Evolutionary conservation across 2,329 filamentous ascomycete species (phyloP).

Genomic region (Emmonsiellopsis sp.): DNA sequence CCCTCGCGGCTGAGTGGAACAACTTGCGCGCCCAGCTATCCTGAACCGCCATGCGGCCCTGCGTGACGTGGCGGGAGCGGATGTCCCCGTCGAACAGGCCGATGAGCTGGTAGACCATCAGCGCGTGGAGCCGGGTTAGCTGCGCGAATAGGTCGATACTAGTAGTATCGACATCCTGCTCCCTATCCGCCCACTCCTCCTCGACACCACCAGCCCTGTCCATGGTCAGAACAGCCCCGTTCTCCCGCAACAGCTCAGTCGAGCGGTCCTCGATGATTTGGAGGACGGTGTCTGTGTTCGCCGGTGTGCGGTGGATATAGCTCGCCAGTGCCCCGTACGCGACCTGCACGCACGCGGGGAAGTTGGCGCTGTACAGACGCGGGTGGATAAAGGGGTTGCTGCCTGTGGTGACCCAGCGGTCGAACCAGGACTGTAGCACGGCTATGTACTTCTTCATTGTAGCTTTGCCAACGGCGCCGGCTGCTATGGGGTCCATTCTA

Average conservation of each 20-base stretch:
- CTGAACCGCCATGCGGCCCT: constrained; percentile 21
- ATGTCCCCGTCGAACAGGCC: constrained; percentile 43
- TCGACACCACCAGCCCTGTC: too few species aligned
- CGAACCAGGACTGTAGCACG: not conserved
- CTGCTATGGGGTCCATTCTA: too few species aligned
- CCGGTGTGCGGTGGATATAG: not conserved
- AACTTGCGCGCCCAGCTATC: not conserved
- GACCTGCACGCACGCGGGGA: not conserved
- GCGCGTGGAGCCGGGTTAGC: constrained; percentile 36
- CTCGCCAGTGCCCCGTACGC: not conserved
- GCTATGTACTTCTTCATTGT: not conserved
- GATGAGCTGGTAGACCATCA: constrained; percentile 40
- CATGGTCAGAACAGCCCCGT: not conserved
- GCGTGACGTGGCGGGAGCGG: constrained; percentile 28
- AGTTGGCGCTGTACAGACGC: not conserved
- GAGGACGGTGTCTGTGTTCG: not conserved
- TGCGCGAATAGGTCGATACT: constrained; percentile 14
- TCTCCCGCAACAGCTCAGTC: not conserved
- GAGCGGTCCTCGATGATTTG: not conserved
- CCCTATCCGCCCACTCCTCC: too few species aligned
- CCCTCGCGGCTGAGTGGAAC: not conserved
- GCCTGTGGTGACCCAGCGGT: not conserved
- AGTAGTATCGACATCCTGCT: too few species aligned
- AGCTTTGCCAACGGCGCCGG: too few species aligned
- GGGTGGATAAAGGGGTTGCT: constrained; percentile 1